Evolutionary conservation across 176 grass and related monocot species (phyloP).

Genomic region (Oryza nivara): DNA sequence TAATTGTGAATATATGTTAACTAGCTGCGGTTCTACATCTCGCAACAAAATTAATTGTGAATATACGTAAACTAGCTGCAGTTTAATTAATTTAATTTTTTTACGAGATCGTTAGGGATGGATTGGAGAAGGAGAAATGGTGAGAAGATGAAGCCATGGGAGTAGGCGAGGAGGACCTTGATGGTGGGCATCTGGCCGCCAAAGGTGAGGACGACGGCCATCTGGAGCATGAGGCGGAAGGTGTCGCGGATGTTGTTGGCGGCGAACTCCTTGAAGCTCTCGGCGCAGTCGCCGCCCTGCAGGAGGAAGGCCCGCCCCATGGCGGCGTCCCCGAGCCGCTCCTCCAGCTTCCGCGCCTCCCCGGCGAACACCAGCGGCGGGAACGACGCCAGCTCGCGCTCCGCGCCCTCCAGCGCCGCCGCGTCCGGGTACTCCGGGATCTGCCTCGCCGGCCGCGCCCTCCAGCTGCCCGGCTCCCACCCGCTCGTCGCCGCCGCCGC

Average conservation of each 20-base stretch:
- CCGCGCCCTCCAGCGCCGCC: slow-evolving; percentile 13
- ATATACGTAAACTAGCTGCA: too few species aligned
- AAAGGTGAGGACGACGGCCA: slow-evolving; percentile 51
- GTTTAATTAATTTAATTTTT: too few species aligned
- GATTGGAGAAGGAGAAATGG: neutral
- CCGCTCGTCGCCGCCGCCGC: neutral
- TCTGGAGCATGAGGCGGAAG: slow-evolving; percentile 50
- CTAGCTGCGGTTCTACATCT: too few species aligned
- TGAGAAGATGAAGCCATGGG: neutral
- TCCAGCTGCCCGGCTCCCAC: slow-evolving; percentile 43
- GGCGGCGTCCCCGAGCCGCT: slow-evolving; percentile 57
- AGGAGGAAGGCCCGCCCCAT: slow-evolving; percentile 58
- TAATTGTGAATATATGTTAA: too few species aligned
- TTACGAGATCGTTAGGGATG: neutral
- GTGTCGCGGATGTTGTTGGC: slow-evolving; percentile 58
- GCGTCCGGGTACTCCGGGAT: slow-evolving; percentile 44
- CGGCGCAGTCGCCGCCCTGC: slow-evolving; percentile 71
- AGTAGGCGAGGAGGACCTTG: slow-evolving; percentile 5
- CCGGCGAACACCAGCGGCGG: slow-evolving; percentile 48
- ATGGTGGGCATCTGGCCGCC: slow-evolving; percentile 47
- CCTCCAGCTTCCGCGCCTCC: slow-evolving; percentile 55
- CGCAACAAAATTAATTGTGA: too few species aligned
- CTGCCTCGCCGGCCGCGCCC: slow-evolving; percentile 36
- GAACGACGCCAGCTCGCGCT: slow-evolving; percentile 11
- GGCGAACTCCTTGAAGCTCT: slow-evolving; percentile 66